Conservation (phyloP, 1,284 basidiomycete genomes). For the Ustilago loliicola region DNA sequence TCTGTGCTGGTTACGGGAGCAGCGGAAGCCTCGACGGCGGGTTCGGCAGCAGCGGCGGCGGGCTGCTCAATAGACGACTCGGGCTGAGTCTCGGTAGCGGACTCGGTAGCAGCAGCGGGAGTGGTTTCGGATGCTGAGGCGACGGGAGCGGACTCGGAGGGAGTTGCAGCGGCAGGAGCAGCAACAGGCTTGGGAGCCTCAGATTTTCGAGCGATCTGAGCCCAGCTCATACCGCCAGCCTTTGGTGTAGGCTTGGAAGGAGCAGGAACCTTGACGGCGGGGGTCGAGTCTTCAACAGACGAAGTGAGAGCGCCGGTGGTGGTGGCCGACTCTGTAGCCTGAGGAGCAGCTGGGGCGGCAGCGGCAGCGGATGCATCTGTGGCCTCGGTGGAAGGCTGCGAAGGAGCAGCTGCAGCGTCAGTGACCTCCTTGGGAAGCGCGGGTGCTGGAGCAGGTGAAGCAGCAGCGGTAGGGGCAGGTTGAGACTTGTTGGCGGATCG, state of each 20-base stretch:
- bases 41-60: slow-evolving; percentile 16
- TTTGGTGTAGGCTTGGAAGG: slow-evolving; percentile 42
- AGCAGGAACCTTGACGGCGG: slow-evolving; percentile 57
- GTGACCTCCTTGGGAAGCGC: slow-evolving; percentile 34
- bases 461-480: slow-evolving; percentile 35
- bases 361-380: slow-evolving; percentile 26
- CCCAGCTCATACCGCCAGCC: slow-evolving; percentile 65
- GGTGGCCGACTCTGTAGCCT: slow-evolving; percentile 39
- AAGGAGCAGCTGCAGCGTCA: slow-evolving; percentile 23
- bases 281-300: slow-evolving; percentile 27
- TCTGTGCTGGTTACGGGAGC: slow-evolving; percentile 18
- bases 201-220: slow-evolving; percentile 67
- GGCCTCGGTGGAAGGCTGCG: slow-evolving; percentile 6
- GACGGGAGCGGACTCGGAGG: slow-evolving; percentile 16
- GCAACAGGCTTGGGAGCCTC: slow-evolving; percentile 59
- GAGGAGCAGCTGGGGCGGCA: slow-evolving; percentile 23
- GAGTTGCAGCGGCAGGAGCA: slow-evolving; percentile 21
- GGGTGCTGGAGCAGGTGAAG: slow-evolving; percentile 40
- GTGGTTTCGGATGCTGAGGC: slow-evolving; percentile 17
- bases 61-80: slow-evolving; percentile 12
- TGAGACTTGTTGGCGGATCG: slow-evolving; percentile 43
- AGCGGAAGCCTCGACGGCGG: slow-evolving; percentile 15
- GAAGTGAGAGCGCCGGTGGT: slow-evolving; percentile 48
- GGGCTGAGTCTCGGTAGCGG: slow-evolving; percentile 23
- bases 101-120: slow-evolving; percentile 17